A percentile compares a stretch with the other conserved stretches of the same genome.
These are phyloP conservation scores for Oryza meyeriana DNA, from an alignment of 176 grass and related monocot species.

Conservation along the genomic window DNA sequence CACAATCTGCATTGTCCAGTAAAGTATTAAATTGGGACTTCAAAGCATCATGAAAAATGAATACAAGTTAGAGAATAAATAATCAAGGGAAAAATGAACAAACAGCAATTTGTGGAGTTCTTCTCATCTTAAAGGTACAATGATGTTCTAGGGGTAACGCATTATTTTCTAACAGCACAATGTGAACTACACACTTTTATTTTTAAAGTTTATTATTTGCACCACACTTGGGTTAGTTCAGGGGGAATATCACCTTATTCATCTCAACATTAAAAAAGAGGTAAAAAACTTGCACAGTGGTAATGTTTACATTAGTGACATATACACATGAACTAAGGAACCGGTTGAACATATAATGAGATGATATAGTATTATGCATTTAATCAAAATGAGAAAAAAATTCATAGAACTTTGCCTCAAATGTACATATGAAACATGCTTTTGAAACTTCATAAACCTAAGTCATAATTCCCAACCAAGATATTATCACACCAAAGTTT, in stretches of 20 bases:
- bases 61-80: not conserved
- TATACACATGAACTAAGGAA: not conserved
- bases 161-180: not conserved
- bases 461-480: not conserved
- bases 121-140: not conserved
- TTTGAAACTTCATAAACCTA: not conserved
- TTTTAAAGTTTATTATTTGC: not conserved
- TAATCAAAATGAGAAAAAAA: not conserved
- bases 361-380: not conserved
- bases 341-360: not conserved
- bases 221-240: not conserved
- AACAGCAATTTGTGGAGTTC: not conserved
- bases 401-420: not conserved
- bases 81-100: not conserved
- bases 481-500: not conserved
- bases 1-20: conserved; percentile 68
- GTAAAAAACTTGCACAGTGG: not conserved
- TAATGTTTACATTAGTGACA: not conserved
- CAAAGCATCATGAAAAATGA: conserved; percentile 1
- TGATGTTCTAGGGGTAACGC: not conserved
- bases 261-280: not conserved
- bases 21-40: conserved; percentile 9
- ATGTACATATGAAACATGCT: not conserved
- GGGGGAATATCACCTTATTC: not conserved
- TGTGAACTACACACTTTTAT: not conserved